Base-by-base conservation (phyloP, 169 alveolate species). In the Cryptosporidium baileyi region DNA sequence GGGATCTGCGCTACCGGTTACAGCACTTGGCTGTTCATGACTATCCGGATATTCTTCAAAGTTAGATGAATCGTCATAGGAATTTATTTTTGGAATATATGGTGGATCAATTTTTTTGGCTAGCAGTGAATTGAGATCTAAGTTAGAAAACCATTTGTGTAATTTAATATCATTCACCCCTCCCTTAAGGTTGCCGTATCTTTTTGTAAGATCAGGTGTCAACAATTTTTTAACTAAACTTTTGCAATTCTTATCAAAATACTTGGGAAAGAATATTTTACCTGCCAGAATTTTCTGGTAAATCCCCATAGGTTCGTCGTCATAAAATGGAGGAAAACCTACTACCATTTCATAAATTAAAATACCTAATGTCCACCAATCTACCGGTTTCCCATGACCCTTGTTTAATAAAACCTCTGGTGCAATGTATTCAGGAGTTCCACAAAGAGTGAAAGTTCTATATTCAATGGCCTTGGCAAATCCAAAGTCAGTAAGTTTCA, bases 351-450 rank as follows among this genome's bases (percentile, higher is more conserved):
- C 99, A 90, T 97, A 97, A 15, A 96, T 95, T 62, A 97, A 90
- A 17, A 95, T 96, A 0, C 99, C 99, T 67, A 97, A 92, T 40
- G 99, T 97, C 99, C 99, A 98, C 98, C 99, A 96, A 80, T 97
- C 99, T 19, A 97, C 99, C 32, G 98, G 96, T 85, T 97, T 95
- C 51, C 97, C 98, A 85, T 95, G 97, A 1, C 99, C 98, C 54
- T 93, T 91, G 90, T 96, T 96, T 45, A 97, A 91, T 36, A 98
- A 93, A 61, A 98, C 98, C 89, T 98, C 99, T 0, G 99, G 99
- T 0, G 99, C 99, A 36, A 98, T 94, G 91, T 98, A 98, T 89
- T 97, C 99, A 8, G 99, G 99, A 19, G 99, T 98, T 5, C 99
- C 99, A 80, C 99, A 98, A 38, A 98, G 95, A 15, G 99, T 98